Evolutionary conservation across 805 yeast genomes (phyloP), one percentile per base, ranked within the genome.

Genomic region (Ascoidea tarda): DNA sequence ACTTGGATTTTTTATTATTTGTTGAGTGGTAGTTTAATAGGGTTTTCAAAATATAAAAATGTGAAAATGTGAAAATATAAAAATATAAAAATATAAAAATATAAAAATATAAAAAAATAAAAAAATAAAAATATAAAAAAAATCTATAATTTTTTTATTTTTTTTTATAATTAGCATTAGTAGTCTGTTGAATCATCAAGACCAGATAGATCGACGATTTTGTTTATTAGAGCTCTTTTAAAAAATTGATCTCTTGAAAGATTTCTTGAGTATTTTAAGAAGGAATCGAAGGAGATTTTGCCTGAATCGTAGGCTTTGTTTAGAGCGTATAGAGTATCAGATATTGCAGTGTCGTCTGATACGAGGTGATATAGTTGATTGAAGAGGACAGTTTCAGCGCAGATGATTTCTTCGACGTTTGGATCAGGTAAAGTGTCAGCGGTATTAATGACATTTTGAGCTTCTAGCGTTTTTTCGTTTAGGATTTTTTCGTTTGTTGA

Each of bases 291-390:
- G 5, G 59, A 53, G n/a, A 81, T 60, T 48, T 67, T 62, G 5
- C 78, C 81, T 2, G 66, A 59, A 53, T 76, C 81, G 54, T 75
- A 77, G 4, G 78, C 74, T 21, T 80, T 77, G 5, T 78, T 76
- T 6, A 89, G 68, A 8, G 79, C 72, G 53, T 76, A 72, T 5
- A 79, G 68, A 0, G 90, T 71, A 61, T 90, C 96, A 33, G 76
- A 76, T n/a, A 82, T 74, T 1, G 95, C 86, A 55, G 75, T 73
- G 51, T 84, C 86, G 46, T 78, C 82, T 16, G 89, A 75, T 0
- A 78, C 77, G 1, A 83, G 67, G 21, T 76, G 76, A 61, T 84
- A 82, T 12, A 84, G 63, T 62, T 87, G 95, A 53, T 76, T 73
- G 52, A 75, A 71, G 1, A 75, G 81, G 0, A 70, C 68, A 1